phyloP scores from a whole-genome alignment of 1,284 basidiomycete species.

The Sanghuangporus sanghuang region DNA sequence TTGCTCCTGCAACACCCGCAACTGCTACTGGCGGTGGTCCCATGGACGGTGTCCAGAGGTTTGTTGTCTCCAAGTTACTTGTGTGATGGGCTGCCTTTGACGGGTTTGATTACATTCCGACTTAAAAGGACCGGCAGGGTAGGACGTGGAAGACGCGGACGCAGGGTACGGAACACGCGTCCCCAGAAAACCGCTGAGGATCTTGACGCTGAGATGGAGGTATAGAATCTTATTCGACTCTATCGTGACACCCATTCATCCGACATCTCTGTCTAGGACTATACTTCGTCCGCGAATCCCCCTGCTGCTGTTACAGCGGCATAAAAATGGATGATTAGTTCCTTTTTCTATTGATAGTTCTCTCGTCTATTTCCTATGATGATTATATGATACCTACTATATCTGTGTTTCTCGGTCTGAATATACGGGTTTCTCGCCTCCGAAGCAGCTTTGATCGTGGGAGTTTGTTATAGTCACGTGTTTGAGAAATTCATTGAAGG shows the following conservation, averaged over 20 bases:
- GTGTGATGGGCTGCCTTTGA: constrained; percentile 5
- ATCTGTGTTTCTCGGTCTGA: no score
- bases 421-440: no score
- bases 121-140: constrained; percentile 23
- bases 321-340: not conserved
- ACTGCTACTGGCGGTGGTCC: constrained; percentile 30
- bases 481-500: not conserved
- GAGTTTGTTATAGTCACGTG: not conserved
- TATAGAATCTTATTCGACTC: constrained; percentile 26
- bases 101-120: constrained; percentile 7
- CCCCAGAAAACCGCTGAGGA: constrained; percentile 66
- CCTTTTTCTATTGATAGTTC: not conserved
- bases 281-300: constrained; percentile 47
- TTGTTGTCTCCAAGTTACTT: constrained; percentile 26
- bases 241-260: constrained; percentile 2
- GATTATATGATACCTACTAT: not conserved
- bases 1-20: constrained; percentile 51
- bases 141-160: constrained; percentile 43
- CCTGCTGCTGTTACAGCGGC: constrained; percentile 18
- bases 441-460: not conserved
- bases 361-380: not conserved
- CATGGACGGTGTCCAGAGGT: constrained; percentile 36
- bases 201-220: constrained; percentile 84
- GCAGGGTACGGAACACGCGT: constrained; percentile 62
- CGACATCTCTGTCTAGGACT: constrained; percentile 44